Base-by-base conservation (phyloP, 2,329 filamentous ascomycete species). In the Fusarium sp. region DNA sequence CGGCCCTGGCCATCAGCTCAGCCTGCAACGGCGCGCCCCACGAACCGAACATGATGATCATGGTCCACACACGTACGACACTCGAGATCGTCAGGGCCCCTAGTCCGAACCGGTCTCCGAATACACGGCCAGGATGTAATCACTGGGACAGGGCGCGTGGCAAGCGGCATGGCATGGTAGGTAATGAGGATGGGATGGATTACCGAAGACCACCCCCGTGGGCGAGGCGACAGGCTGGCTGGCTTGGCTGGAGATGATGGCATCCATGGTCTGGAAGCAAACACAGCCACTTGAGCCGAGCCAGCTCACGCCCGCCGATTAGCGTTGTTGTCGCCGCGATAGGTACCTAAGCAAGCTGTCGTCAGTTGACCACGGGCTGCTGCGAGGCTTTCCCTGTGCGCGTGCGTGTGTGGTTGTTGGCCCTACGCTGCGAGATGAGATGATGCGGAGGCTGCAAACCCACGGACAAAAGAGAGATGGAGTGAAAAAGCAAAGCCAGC, bases 1-100 rank as follows among this genome's bases (percentile, higher is more conserved):
- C 93, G 88, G 25, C 45, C 45, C 47, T 52, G 47, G 27, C 6
- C 25, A 52, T 93, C 68, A 96, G 88, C 78, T 94, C 88, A 66
- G 90, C 83, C 57, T 84, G 79, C 77, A 83, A 58, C 16, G 47
- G 66, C 7, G 33, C 6, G 35, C 56, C 58, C 40, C 59, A 60
- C 36, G 57, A 47, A 61, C 38, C 14, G n/a, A 35, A 36, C 54
- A 57, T 31, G 50, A 20, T 56, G 27, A 29, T 38, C 31, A 38
- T 35, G 59, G 29, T 27, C 59, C n/a, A 47, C 59, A 33, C 25
- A 25, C 40, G 40, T 50, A 36, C 29, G 40, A 61, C 35, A 57
- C 33, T 57, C 20, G 31, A 36, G 52, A 57, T 57, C 58, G 58
- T 33, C 38, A 61, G 58, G 27, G 40, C 36, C 58, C 36, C 58